Evolutionary conservation across 164 flowering plant genomes (phyloP).

Genomic region (Warburgia ugandensis): DNA sequence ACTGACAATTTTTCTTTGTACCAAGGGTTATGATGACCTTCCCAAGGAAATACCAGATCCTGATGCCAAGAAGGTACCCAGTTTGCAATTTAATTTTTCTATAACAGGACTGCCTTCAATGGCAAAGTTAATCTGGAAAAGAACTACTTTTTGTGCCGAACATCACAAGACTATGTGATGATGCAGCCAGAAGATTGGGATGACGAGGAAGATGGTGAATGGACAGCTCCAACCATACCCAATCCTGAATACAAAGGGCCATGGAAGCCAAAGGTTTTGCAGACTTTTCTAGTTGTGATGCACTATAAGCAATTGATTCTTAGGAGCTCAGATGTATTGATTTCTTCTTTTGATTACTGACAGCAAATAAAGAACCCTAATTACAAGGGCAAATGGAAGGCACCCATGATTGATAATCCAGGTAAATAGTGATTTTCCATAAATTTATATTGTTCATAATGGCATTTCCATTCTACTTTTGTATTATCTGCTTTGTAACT

Average conservation of each 20-base stretch:
- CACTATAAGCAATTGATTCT: background rate
- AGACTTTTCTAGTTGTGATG: background rate
- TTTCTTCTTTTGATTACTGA: background rate
- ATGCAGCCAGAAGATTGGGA: conserved; percentile 96
- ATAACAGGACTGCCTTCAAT: background rate
- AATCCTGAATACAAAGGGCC: conserved; percentile 94
- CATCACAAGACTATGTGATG: background rate
- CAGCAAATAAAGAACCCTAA: conserved; percentile 98
- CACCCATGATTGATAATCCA: conserved; percentile 95
- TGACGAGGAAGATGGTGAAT: conserved; percentile 98
- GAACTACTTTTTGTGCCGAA: background rate
- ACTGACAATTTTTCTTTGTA: conserved; percentile 1
- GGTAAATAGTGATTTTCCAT: conserved; percentile 26
- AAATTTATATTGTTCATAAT: no score
- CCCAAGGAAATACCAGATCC: conserved; percentile 71
- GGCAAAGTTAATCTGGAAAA: background rate
- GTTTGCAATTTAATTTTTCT: background rate
- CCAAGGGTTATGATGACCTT: conserved; percentile 86
- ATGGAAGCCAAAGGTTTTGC: conserved; percentile 81
- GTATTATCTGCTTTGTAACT: no score
- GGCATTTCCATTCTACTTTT: no score
- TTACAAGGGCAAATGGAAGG: conserved; percentile 95
- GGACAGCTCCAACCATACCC: no score
- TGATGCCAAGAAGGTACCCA: conserved; percentile 76
- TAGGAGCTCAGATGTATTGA: background rate